Conservation (phyloP, 805 yeast species). For the Sungouiozyma intestinalis region DNA sequence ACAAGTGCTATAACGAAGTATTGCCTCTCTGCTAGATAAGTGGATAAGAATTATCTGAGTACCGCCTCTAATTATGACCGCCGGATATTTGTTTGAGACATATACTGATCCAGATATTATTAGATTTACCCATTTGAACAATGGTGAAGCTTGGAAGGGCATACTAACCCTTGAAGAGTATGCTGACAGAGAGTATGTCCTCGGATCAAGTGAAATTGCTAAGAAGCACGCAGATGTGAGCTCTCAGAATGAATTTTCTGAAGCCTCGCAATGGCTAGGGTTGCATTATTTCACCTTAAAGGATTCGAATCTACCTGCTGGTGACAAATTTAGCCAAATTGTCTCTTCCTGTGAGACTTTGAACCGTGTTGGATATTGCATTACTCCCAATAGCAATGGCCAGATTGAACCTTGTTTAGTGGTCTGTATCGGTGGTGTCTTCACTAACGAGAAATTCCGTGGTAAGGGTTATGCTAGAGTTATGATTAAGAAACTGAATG, state of each 20-base stretch:
- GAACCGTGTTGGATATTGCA: slow-evolving; percentile 29
- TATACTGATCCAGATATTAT: slow-evolving; percentile 27
- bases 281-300: slow-evolving; percentile 30
- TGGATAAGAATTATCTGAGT: too few relatives aligned
- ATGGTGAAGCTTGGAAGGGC: slow-evolving; percentile 29
- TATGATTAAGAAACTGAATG: slow-evolving; percentile 35
- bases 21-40: too few relatives aligned
- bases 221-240: slow-evolving; percentile 10
- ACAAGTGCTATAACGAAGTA: too few relatives aligned
- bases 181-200: slow-evolving; percentile 28
- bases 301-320: slow-evolving; percentile 14
- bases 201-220: slow-evolving; percentile 25
- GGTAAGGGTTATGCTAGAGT: slow-evolving; percentile 44
- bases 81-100: slow-evolving; percentile 9
- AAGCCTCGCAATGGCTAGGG: slow-evolving; percentile 23
- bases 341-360: slow-evolving; percentile 35
- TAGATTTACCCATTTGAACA: slow-evolving; percentile 28
- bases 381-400: slow-evolving; percentile 18
- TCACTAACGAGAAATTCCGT: slow-evolving; percentile 38
- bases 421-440: slow-evolving; percentile 52
- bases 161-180: slow-evolving; percentile 27
- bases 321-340: slow-evolving; percentile 25
- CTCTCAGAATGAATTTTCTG: slow-evolving; percentile 11
- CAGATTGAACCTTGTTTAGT: slow-evolving; percentile 24
- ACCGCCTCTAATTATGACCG: too few relatives aligned